Conservation (phyloP, 176 grass and related monocot genomes). For the Puccinellia tenuiflora region DNA sequence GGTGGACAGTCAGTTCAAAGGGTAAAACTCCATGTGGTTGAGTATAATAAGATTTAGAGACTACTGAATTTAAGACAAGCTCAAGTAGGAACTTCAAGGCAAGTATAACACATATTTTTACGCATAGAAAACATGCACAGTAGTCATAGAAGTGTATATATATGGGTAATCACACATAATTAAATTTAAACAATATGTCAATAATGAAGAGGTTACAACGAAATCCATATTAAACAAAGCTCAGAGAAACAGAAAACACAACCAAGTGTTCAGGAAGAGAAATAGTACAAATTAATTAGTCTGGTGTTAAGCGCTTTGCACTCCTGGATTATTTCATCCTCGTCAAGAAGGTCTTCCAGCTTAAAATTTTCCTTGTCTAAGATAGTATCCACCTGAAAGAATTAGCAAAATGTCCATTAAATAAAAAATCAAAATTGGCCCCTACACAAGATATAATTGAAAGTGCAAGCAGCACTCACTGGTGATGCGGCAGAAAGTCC, state of each 20-base stretch:
- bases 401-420: slow-evolving; percentile 8
- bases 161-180: background rate
- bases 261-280: slow-evolving; percentile 24
- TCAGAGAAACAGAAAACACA: background rate
- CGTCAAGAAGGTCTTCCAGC: slow-evolving; percentile 86
- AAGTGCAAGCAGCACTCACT: slow-evolving; percentile 50
- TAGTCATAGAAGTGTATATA: background rate
- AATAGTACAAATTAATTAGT: slow-evolving; percentile 88
- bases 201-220: background rate
- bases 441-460: background rate
- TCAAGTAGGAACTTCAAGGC: background rate
- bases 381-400: slow-evolving; percentile 92
- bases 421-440: background rate
- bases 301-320: slow-evolving; percentile 95
- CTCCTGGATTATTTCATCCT: slow-evolving; percentile 99
- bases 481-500: slow-evolving; percentile 71
- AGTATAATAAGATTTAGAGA: background rate
- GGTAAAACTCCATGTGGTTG: background rate
- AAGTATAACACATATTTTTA: background rate
- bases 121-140: background rate
- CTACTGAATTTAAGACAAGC: background rate
- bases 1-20: background rate
- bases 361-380: slow-evolving; percentile 94
- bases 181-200: slow-evolving; percentile 21
- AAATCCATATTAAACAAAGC: slow-evolving; percentile 10